phyloP scores from a whole-genome alignment of 768 basidiomycete genomes.

The Phaffia australis region DNA sequence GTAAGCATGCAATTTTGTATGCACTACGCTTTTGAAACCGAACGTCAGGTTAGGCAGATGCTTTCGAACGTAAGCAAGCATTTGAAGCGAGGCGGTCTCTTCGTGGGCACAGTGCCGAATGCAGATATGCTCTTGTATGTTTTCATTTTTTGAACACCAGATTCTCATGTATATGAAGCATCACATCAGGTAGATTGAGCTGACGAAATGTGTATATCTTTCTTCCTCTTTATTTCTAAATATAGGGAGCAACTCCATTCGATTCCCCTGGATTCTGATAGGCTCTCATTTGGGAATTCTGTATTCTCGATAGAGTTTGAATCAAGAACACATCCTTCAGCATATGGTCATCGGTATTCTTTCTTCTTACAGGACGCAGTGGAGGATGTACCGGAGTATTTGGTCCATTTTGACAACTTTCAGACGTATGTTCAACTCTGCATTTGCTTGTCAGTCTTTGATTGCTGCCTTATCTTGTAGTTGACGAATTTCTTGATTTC shows the following conservation, averaged over 20 bases:
- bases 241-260: constrained; percentile 57
- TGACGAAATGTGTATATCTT: background rate
- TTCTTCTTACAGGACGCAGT: constrained; percentile 93
- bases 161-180: too few species aligned
- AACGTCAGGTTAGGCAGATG: constrained; percentile 77
- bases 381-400: constrained; percentile 90
- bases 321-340: constrained; percentile 44
- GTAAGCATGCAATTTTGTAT: constrained; percentile 99
- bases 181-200: background rate
- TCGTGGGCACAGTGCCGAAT: constrained; percentile 94
- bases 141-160: background rate
- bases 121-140: constrained; percentile 49
- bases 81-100: constrained; percentile 70
- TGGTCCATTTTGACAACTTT: constrained; percentile 90
- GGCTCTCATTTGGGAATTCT: constrained; percentile 75
- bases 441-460: too few species aligned
- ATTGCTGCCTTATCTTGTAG: background rate
- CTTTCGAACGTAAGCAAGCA: constrained; percentile 73
- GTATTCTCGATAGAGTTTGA: constrained; percentile 85
- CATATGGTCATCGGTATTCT: constrained; percentile 81
- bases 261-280: constrained; percentile 53
- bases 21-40: constrained; percentile 96
- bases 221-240: background rate
- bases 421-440: constrained; percentile 48
- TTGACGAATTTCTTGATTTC: background rate